phyloP scores from a whole-genome alignment of 2,329 filamentous ascomycete genomes.

The Thielaviopsis euricoi region DNA sequence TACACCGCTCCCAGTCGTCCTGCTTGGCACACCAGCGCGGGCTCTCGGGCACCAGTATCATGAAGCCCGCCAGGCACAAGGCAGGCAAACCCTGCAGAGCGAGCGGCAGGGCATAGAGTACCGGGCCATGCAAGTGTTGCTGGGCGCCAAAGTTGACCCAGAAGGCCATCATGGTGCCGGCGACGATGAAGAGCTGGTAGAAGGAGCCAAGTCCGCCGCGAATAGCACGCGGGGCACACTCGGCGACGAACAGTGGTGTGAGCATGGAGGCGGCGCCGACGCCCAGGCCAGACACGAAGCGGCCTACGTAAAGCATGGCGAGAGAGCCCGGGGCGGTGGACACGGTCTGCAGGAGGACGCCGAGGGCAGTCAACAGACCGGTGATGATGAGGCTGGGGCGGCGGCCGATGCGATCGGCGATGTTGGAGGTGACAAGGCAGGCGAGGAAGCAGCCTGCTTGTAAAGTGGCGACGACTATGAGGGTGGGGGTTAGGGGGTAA shows the following conservation, averaged over 20 bases:
- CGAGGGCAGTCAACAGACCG: conserved; percentile 40
- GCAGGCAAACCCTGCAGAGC: conserved; percentile 49
- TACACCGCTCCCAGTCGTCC: conserved; percentile 51
- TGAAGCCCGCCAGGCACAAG: conserved; percentile 39
- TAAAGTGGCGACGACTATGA: conserved; percentile 44
- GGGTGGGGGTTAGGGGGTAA: neutral
- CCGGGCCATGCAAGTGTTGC: conserved; percentile 28
- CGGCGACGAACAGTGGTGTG: conserved; percentile 29
- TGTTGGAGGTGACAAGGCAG: conserved; percentile 37
- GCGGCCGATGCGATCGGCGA: conserved; percentile 39
- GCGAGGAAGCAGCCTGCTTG: conserved; percentile 53
- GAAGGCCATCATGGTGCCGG: conserved; percentile 26
- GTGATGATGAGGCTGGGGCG: conserved; percentile 36
- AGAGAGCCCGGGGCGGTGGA: conserved; percentile 37
- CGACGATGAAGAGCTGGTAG: conserved; percentile 33
- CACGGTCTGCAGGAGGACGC: conserved; percentile 46
- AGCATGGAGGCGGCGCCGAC: conserved; percentile 33
- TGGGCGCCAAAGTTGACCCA: conserved; percentile 37
- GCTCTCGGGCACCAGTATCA: conserved; percentile 41
- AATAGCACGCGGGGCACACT: conserved; percentile 33
- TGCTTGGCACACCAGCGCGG: conserved; percentile 52
- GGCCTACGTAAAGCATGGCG: conserved; percentile 47
- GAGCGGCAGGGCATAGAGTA: conserved; percentile 44
- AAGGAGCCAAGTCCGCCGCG: conserved; percentile 32
- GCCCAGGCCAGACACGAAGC: conserved; percentile 34